phyloP scores from a whole-genome alignment of 1,139 yeast species.

The Meyerozyma athensensis region DNA sequence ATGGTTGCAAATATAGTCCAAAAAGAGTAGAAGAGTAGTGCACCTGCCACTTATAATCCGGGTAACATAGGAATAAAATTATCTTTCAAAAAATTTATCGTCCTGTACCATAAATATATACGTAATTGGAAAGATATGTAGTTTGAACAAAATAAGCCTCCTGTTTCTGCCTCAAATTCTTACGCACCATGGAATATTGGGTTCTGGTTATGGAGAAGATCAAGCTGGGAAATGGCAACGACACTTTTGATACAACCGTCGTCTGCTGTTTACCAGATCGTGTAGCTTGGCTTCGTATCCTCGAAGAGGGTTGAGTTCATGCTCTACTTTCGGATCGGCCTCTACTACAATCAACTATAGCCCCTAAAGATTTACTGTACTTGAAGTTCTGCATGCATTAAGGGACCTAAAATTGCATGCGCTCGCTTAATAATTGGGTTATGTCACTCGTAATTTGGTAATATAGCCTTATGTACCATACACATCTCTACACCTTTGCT shows the following conservation, averaged over 20 bases:
- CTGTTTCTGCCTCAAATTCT: slow-evolving; percentile 4
- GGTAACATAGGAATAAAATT: not conserved
- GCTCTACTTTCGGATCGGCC: not conserved
- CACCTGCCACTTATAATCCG: too few species aligned
- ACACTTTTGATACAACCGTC: slow-evolving; percentile 3
- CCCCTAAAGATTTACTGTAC: too few species aligned
- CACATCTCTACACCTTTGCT: not conserved
- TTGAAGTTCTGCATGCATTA: too few species aligned
- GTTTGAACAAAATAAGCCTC: not conserved
- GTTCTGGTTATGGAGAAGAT: slow-evolving; percentile 3
- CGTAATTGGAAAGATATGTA: not conserved
- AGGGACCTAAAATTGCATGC: too few species aligned
- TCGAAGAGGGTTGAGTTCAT: not conserved
- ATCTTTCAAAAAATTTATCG: not conserved
- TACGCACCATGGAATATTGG: slow-evolving; percentile 2
- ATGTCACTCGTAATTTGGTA: too few species aligned
- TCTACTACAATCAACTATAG: too few species aligned
- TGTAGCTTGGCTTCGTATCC: not conserved
- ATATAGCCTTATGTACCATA: too few species aligned
- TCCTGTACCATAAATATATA: not conserved
- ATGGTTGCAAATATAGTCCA: too few species aligned
- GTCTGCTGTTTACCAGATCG: not conserved
- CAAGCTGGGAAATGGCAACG: not conserved
- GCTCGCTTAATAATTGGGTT: too few species aligned
- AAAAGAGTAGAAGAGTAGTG: too few species aligned